These are phyloP conservation scores for Beta lomatogona DNA, from an alignment of 179 eudicot genomes.

Conservation along the genomic window DNA sequence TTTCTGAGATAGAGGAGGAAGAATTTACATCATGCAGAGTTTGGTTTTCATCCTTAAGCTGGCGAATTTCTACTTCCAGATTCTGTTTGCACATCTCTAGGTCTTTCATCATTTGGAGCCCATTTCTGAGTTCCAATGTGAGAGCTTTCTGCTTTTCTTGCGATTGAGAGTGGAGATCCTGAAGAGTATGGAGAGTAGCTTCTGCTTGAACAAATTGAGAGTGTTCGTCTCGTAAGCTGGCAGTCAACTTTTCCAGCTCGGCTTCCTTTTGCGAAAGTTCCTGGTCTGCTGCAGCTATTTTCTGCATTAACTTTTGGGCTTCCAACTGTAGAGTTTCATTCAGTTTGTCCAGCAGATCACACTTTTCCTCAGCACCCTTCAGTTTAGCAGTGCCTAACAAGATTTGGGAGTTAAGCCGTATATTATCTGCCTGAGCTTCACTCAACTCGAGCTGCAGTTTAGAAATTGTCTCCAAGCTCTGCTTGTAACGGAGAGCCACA, in stretches of 20 bases:
- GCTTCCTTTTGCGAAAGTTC: constrained; percentile 61
- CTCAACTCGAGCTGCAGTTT: constrained; percentile 59
- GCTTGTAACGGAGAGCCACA: constrained; percentile 46
- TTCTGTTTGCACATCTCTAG: constrained; percentile 55
- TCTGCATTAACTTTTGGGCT: constrained; percentile 56
- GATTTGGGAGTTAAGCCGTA: constrained; percentile 53
- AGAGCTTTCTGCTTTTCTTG: constrained; percentile 81
- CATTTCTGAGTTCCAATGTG: constrained; percentile 65
- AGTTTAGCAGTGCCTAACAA: constrained; percentile 51
- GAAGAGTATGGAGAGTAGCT: constrained; percentile 58
- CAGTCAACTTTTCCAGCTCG: constrained; percentile 65
- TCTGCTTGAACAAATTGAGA: constrained; percentile 63
- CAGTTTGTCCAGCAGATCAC: constrained; percentile 47
- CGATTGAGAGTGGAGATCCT: constrained; percentile 63
- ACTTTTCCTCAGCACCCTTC: constrained; percentile 56
- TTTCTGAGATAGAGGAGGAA: constrained; percentile 46
- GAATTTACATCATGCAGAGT: constrained; percentile 48
- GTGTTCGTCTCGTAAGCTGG: constrained; percentile 55
- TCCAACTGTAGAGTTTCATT: constrained; percentile 68
- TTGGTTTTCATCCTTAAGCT: constrained; percentile 59
- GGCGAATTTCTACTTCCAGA: constrained; percentile 59
- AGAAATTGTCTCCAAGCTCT: constrained; percentile 61
- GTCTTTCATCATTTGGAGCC: constrained; percentile 67
- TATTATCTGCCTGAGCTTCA: constrained; percentile 57
- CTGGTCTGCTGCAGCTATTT: constrained; percentile 59